Evolutionary conservation across 768 basidiomycete species (phyloP).

Genomic region (Candolleomyces eurysporus): DNA sequence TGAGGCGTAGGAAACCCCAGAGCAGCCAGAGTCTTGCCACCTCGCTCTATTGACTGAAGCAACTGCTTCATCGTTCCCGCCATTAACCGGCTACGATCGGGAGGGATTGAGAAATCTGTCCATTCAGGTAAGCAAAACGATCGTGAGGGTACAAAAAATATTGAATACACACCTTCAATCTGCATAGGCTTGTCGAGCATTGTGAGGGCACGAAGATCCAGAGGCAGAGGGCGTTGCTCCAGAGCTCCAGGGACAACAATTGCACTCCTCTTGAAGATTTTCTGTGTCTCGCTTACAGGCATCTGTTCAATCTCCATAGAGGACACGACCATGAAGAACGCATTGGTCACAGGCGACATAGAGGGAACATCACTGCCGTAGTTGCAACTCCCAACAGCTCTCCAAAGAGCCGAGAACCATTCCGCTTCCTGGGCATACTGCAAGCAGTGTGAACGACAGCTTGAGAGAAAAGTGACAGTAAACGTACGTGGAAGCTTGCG

Average conservation of each 20-base stretch:
- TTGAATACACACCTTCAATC: neutral
- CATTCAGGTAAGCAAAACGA: neutral
- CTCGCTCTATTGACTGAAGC: neutral
- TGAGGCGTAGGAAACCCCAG: neutral
- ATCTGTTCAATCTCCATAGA: neutral
- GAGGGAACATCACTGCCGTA: no score
- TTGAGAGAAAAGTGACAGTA: neutral
- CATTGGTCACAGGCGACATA: no score
- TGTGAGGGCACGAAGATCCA: neutral
- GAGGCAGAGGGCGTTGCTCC: no score
- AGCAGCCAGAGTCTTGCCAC: neutral
- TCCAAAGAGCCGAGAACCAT: neutral
- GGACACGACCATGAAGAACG: neutral
- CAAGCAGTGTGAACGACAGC: neutral
- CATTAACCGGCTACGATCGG: neutral
- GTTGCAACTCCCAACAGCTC: no score
- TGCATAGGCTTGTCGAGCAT: neutral
- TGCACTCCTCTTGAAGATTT: neutral
- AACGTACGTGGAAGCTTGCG: neutral
- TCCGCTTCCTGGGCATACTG: neutral
- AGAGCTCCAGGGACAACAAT: neutral
- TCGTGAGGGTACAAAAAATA: neutral
- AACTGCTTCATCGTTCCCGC: neutral
- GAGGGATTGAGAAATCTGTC: neutral
- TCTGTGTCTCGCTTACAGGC: neutral